A percentile compares a stretch with the other conserved stretches of the same genome.
These are phyloP conservation scores for Vitis amurensis DNA, from an alignment of 164 flowering plant genomes.

Conservation along the genomic window DNA sequence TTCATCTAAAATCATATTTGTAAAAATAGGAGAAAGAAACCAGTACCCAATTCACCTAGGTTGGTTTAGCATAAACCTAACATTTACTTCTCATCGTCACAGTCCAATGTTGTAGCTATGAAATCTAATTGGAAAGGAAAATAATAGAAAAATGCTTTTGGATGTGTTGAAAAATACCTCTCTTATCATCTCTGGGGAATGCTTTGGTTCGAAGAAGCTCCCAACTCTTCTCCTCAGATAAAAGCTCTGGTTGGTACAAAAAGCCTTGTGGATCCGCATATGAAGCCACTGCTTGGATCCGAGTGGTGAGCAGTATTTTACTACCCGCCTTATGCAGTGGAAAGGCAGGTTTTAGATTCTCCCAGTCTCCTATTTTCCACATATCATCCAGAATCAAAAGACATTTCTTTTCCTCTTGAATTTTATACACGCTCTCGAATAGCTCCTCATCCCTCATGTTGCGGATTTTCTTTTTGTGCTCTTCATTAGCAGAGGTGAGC, in stretches of 20 bases:
- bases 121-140: no score
- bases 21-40: no score
- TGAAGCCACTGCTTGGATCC: conserved; percentile 20
- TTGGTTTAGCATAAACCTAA: no score
- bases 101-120: no score
- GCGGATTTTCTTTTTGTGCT: not conserved
- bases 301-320: conserved; percentile 31
- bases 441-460: not conserved
- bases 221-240: conserved; percentile 28
- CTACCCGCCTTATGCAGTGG: conserved; percentile 6
- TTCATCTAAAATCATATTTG: no score
- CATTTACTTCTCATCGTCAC: no score
- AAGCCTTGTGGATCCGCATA: conserved; percentile 12
- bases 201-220: conserved; percentile 1
- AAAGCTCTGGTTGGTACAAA: not conserved
- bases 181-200: no score
- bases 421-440: not conserved
- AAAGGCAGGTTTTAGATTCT: conserved; percentile 16
- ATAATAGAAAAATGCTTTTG: no score
- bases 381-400: conserved; percentile 44
- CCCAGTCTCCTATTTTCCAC: conserved; percentile 30
- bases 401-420: conserved; percentile 19
- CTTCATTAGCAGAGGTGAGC: conserved; percentile 6
- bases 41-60: no score
- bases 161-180: no score